These are phyloP conservation scores for Aspergillus novofumigatus DNA, from an alignment of 2,329 filamentous ascomycete genomes.

Conservation along the genomic window DNA sequence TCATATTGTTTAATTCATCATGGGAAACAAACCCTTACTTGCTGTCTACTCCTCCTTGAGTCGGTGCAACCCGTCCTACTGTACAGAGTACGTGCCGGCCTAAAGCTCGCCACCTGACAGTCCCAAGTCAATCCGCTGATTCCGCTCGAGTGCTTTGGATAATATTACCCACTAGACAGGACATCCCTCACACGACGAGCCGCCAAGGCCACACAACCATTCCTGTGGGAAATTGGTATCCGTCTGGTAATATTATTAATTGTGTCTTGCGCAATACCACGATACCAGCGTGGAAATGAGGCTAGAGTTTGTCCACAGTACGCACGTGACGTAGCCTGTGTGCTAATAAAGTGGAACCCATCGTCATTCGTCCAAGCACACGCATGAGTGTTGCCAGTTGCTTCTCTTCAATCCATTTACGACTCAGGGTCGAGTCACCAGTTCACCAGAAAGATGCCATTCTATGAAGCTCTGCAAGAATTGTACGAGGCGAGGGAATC, in stretches of 20 bases:
- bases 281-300: neutral
- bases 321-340: neutral
- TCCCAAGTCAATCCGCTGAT: neutral
- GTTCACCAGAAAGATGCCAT: neutral
- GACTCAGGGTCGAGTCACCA: neutral
- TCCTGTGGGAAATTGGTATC: neutral
- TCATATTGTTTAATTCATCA: neutral
- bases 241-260: neutral
- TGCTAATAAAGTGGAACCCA: neutral
- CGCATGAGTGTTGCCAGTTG: neutral
- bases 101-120: neutral
- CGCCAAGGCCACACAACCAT: slow-evolving; percentile 8
- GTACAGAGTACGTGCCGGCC: neutral
- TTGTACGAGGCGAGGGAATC: neutral
- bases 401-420: too few relatives aligned
- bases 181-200: slow-evolving; percentile 8
- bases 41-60: neutral
- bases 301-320: neutral
- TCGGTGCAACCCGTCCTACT: neutral
- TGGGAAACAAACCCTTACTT: neutral
- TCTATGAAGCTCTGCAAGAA: neutral
- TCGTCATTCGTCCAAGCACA: neutral
- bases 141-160: slow-evolving; percentile 1
- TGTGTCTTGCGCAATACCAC: neutral
- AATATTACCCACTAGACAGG: neutral